These are phyloP conservation scores for Neocatenulostroma microsporum DNA, from an alignment of 2,329 filamentous ascomycete genomes.

Conservation along the genomic window DNA sequence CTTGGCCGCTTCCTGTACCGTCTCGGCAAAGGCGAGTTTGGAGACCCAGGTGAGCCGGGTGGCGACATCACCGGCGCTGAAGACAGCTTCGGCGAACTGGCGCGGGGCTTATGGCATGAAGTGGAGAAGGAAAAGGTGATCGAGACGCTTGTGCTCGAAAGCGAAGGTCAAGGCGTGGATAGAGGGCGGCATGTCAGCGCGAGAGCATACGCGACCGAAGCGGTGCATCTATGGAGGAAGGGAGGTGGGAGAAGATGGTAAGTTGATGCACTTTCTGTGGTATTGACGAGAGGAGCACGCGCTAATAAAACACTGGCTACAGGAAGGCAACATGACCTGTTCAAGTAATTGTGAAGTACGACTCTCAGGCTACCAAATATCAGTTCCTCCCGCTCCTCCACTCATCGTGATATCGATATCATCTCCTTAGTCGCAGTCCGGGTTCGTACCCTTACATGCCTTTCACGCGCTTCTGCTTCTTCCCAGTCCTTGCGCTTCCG, in stretches of 20 bases:
- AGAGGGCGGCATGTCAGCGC: slow-evolving; percentile 63
- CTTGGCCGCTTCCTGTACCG: slow-evolving; percentile 78
- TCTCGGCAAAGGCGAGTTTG: slow-evolving; percentile 65
- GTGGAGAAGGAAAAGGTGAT: slow-evolving; percentile 70
- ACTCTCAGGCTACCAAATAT: too few relatives aligned
- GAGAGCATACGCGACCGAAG: slow-evolving; percentile 77
- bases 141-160: slow-evolving; percentile 69
- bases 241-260: slow-evolving; percentile 57
- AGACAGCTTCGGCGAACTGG: slow-evolving; percentile 39
- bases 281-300: too few relatives aligned
- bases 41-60: slow-evolving; percentile 41
- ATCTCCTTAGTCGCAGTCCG: too few relatives aligned
- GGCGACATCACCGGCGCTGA: slow-evolving; percentile 38
- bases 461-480: too few relatives aligned
- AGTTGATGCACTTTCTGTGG: too few relatives aligned
- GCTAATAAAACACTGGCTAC: too few relatives aligned
- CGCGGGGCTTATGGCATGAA: slow-evolving; percentile 74
- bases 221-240: slow-evolving; percentile 78
- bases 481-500: too few relatives aligned
- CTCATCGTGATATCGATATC: too few relatives aligned
- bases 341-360: too few relatives aligned
- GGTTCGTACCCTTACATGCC: too few relatives aligned
- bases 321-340: too few relatives aligned
- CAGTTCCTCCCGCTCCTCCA: too few relatives aligned
- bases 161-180: slow-evolving; percentile 51